These are phyloP conservation scores for Lipomyces yamadae DNA, from an alignment of 805 yeast species.

Conservation along the genomic window DNA sequence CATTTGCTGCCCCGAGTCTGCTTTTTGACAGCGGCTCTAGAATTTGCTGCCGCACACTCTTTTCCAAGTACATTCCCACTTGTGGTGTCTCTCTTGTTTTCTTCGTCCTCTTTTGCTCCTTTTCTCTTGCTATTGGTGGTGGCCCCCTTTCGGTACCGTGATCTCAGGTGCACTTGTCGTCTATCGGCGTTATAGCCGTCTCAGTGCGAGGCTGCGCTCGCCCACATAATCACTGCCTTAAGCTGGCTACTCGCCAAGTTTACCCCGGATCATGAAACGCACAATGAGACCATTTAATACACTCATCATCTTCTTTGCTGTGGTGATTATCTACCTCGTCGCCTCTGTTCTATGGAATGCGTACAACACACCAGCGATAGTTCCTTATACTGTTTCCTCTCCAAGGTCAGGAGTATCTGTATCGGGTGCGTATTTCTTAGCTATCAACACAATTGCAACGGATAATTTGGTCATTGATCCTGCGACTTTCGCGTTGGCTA, in stretches of 20 bases:
- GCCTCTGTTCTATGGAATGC: slow-evolving; percentile 32
- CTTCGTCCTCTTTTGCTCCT: no score
- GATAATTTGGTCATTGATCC: neutral
- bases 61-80: no score
- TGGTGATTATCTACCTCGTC: slow-evolving; percentile 29
- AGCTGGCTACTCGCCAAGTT: neutral
- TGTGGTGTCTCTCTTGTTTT: no score
- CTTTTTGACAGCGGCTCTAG: no score
- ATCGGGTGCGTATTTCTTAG: slow-evolving; percentile 12
- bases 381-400: slow-evolving; percentile 19
- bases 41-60: no score
- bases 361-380: slow-evolving; percentile 12
- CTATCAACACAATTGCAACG: neutral
- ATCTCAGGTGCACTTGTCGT: no score
- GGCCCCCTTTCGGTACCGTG: no score
- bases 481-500: neutral
- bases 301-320: slow-evolving; percentile 29
- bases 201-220: no score
- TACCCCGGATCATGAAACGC: neutral
- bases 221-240: no score
- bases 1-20: no score
- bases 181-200: no score
- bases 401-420: neutral
- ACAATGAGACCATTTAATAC: slow-evolving; percentile 32
- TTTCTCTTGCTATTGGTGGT: no score